phyloP scores from a whole-genome alignment of 768 basidiomycete genomes.

The Coprinellus aureogranulatus region DNA sequence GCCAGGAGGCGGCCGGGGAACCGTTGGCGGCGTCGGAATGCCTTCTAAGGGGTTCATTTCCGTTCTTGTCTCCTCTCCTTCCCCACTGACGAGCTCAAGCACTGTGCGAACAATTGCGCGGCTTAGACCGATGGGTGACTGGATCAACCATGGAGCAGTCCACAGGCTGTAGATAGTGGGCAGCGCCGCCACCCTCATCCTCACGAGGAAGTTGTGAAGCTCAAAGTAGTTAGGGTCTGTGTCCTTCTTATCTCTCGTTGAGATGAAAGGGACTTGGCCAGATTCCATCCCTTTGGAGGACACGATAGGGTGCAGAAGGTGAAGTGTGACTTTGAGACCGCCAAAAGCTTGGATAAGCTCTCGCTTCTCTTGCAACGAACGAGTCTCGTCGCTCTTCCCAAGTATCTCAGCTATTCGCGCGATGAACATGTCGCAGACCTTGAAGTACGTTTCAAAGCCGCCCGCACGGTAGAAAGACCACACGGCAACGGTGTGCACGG shows the following conservation, averaged over 20 bases:
- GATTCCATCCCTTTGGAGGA: slow-evolving; percentile 84
- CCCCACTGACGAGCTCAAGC: slow-evolving; percentile 77
- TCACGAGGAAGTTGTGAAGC: slow-evolving; percentile 83
- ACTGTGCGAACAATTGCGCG: slow-evolving; percentile 74
- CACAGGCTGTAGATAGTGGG: slow-evolving; percentile 71
- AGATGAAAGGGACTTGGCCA: slow-evolving; percentile 70
- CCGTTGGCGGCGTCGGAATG: slow-evolving; percentile 18
- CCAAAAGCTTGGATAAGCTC: slow-evolving; percentile 75
- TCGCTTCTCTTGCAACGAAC: slow-evolving; percentile 54
- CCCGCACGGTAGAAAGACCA: slow-evolving; percentile 67
- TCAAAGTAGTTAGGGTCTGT: slow-evolving; percentile 80
- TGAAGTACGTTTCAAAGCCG: slow-evolving; percentile 68
- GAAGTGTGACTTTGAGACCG: slow-evolving; percentile 77
- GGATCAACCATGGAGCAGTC: slow-evolving; percentile 79
- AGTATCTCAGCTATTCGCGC: slow-evolving; percentile 55
- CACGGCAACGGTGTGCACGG: slow-evolving; percentile 80
- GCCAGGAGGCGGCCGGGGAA: slow-evolving; percentile 36
- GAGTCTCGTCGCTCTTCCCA: slow-evolving; percentile 50
- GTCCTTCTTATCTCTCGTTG: slow-evolving; percentile 75
- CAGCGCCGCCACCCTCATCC: slow-evolving; percentile 65
- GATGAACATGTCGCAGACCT: slow-evolving; percentile 54
- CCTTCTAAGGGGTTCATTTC: slow-evolving; percentile 35
- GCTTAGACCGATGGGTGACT: slow-evolving; percentile 70
- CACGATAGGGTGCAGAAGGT: slow-evolving; percentile 72
- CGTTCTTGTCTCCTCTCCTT: slow-evolving; percentile 69